A percentile compares a stretch with the other conserved stretches of the same genome.
These are phyloP conservation scores for Backusella australiensis DNA, from an alignment of 192 early-diverging fungal species.

Conservation along the genomic window DNA sequence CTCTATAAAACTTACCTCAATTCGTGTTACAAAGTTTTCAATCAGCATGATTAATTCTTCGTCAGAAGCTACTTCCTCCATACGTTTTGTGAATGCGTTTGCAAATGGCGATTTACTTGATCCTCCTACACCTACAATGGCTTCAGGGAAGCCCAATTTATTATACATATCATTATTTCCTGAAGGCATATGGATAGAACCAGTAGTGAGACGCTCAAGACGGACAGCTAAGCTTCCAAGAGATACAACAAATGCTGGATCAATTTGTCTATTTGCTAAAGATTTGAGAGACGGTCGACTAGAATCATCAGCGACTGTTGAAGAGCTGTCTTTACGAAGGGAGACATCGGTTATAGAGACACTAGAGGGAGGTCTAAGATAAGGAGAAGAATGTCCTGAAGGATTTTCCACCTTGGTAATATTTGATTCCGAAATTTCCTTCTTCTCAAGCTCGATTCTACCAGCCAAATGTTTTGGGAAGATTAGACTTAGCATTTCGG, in stretches of 20 bases:
- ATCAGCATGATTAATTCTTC: constrained; percentile 51
- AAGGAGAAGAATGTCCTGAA: background rate
- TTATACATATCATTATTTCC: background rate
- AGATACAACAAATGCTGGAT: constrained; percentile 44
- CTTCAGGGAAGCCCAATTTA: background rate
- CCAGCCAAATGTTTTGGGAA: constrained; percentile 50
- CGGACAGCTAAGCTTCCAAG: constrained; percentile 58
- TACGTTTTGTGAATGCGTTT: constrained; percentile 23
- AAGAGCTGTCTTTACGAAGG: background rate
- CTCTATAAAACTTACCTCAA: constrained; percentile 46
- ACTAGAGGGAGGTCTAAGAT: constrained; percentile 3
- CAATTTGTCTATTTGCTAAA: constrained; percentile 28
- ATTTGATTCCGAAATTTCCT: constrained; percentile 20
- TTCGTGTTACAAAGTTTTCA: constrained; percentile 55
- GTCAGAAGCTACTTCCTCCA: constrained; percentile 47
- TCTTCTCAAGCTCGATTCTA: constrained; percentile 44
- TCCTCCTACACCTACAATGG: constrained; percentile 12
- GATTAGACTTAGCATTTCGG: constrained; percentile 76
- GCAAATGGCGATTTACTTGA: constrained; percentile 9
- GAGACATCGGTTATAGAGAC: background rate
- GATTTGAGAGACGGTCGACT: background rate
- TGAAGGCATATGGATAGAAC: constrained; percentile 16
- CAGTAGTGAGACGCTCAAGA: constrained; percentile 53
- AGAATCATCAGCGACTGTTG: background rate
- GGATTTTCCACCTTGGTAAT: background rate